phyloP scores from a whole-genome alignment of 208 protist genomes.

The Leishmania major region DNA sequence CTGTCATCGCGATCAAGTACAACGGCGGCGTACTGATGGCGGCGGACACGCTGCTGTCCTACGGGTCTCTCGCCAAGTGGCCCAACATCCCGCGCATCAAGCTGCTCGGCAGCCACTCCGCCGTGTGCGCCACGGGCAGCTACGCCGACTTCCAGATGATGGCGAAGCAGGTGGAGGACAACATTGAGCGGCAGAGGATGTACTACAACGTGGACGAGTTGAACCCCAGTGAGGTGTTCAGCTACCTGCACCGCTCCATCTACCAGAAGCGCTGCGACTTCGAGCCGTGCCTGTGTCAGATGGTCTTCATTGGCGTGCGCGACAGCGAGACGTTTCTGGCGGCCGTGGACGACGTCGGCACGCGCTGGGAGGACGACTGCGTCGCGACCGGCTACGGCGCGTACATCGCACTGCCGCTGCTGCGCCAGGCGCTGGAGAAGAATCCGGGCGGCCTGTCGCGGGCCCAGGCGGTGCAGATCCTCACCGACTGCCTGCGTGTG shows the following conservation, averaged over 20 bases:
- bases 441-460: constrained; percentile 86
- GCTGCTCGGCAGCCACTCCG: constrained; percentile 84
- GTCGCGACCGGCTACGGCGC: constrained; percentile 95
- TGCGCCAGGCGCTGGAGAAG: constrained; percentile 93
- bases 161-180: constrained; percentile 67
- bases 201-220: constrained; percentile 82
- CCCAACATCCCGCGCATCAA: constrained; percentile 91
- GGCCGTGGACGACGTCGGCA: constrained; percentile 94
- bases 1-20: constrained; percentile 97
- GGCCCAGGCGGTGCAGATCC: constrained; percentile 83
- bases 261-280: constrained; percentile 96
- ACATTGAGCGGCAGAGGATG: constrained; percentile 76
- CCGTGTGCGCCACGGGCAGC: constrained; percentile 95
- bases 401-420: constrained; percentile 95
- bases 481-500: constrained; percentile 94
- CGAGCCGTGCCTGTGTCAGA: constrained; percentile 95
- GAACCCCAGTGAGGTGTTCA: constrained; percentile 91
- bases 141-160: constrained; percentile 97
- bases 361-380: constrained; percentile 92
- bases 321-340: constrained; percentile 94
- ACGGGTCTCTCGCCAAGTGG: constrained; percentile 97
- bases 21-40: constrained; percentile 96
- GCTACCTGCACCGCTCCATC: constrained; percentile 92
- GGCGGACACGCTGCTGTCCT: constrained; percentile 96
- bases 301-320: constrained; percentile 93